phyloP scores from a whole-genome alignment of 495 filamentous ascomycete genomes.

The Xylaria sp. region DNA sequence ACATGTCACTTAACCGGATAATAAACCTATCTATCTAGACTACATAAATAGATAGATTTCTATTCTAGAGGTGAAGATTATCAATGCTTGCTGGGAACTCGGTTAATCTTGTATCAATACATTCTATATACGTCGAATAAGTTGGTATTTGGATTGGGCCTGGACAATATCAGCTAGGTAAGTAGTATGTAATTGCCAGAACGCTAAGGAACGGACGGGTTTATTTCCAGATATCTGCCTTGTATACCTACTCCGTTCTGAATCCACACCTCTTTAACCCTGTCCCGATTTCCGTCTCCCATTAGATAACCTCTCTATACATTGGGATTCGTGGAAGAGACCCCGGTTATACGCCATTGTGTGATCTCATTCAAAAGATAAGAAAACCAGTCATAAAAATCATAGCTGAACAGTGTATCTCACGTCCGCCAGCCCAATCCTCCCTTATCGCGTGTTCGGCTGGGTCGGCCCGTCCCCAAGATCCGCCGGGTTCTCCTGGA shows the following conservation, averaged over 20 bases:
- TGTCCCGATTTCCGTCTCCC: not conserved
- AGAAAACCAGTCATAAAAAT: not conserved
- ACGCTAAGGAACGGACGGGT: not conserved
- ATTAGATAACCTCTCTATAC: not conserved
- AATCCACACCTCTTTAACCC: not conserved
- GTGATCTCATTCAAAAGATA: not conserved
- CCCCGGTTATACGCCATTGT: not conserved
- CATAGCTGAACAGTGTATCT: not conserved
- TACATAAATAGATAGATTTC: no score
- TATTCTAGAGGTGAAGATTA: no score
- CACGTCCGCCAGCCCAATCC: not conserved
- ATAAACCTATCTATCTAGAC: no score
- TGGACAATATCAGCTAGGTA: no score
- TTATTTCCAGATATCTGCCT: not conserved
- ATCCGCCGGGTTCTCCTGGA: conserved; percentile 45
- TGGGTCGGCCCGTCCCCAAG: conserved; percentile 30
- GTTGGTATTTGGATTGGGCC: not conserved
- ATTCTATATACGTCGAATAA: not conserved
- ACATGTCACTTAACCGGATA: no score
- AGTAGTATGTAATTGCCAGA: not conserved
- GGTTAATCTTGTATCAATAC: not conserved
- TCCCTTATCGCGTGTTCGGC: conserved; percentile 10
- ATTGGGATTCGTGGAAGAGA: not conserved
- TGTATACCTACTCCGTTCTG: not conserved
- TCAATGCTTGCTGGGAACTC: no score